Conservation (phyloP, 2,329 filamentous ascomycete species). For the Gaeumannomyces sp. region DNA sequence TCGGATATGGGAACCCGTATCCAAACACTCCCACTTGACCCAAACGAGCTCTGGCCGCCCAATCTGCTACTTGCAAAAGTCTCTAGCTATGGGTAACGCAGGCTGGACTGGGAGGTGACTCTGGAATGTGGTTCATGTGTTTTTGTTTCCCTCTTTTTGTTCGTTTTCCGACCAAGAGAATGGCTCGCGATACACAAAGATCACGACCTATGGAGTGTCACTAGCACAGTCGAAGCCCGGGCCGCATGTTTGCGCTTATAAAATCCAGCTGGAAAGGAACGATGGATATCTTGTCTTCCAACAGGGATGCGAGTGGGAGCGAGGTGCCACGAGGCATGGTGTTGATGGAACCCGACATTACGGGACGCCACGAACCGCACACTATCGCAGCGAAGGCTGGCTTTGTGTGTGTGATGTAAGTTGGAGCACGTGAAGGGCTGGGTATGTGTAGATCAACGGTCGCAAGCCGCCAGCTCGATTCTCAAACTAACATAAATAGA, state of each 20-base stretch:
- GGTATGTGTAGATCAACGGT: not conserved
- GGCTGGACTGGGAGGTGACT: too few relatives aligned
- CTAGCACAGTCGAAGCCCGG: too few relatives aligned
- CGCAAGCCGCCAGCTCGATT: too few relatives aligned
- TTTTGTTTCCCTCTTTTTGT: too few relatives aligned
- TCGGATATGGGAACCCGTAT: not conserved
- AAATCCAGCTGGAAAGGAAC: not conserved
- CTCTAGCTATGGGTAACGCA: not conserved
- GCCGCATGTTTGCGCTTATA: not conserved
- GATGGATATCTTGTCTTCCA: too few relatives aligned
- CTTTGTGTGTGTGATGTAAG: not conserved
- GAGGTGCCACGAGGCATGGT: not conserved
- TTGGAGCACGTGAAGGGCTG: too few relatives aligned
- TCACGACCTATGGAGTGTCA: too few relatives aligned
- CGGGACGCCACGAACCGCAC: not conserved
- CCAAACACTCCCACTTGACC: not conserved
- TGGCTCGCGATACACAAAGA: too few relatives aligned
- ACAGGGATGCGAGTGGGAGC: not conserved
- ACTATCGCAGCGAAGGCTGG: not conserved
- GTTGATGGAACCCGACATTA: not conserved
- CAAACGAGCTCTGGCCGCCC: not conserved
- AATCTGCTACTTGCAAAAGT: not conserved
- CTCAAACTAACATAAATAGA: not conserved
- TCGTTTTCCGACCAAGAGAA: too few relatives aligned
- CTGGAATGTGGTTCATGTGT: too few relatives aligned